Conservation (phyloP, 2,329 filamentous ascomycete genomes). For the Aphanoascus verrucosus region DNA sequence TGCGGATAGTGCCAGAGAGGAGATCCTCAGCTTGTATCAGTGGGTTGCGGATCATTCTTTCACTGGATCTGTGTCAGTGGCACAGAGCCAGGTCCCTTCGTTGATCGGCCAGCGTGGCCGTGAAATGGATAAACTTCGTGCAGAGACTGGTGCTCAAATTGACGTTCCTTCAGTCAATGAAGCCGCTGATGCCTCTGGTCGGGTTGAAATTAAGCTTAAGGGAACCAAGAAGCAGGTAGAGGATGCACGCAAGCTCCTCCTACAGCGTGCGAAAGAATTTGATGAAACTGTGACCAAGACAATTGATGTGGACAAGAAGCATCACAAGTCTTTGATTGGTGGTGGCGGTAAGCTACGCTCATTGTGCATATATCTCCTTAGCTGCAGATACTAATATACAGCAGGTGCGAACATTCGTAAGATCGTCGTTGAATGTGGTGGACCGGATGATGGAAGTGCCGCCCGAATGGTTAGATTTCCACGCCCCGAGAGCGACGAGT, state of each 20-base stretch:
- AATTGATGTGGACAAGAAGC: conserved; percentile 85
- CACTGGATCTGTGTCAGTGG: conserved; percentile 67
- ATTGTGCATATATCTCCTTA: not conserved
- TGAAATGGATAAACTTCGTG: conserved; percentile 81
- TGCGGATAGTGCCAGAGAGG: conserved; percentile 81
- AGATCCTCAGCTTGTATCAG: conserved; percentile 78
- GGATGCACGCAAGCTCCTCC: conserved; percentile 79
- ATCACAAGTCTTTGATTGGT: conserved; percentile 84
- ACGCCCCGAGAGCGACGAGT: conserved; percentile 71
- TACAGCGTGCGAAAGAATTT: conserved; percentile 76
- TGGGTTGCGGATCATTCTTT: conserved; percentile 83
- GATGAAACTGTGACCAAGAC: conserved; percentile 79
- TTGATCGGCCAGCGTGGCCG: conserved; percentile 84
- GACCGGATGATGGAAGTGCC: conserved; percentile 73
- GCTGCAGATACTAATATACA: conserved; percentile 30
- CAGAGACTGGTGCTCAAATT: conserved; percentile 75
- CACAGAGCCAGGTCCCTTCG: conserved; percentile 85
- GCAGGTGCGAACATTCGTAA: conserved; percentile 74
- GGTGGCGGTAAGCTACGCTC: conserved; percentile 58
- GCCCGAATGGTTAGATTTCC: conserved; percentile 92
- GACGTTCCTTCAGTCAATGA: conserved; percentile 79
- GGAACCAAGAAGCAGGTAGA: conserved; percentile 85
- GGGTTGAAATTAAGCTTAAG: conserved; percentile 81
- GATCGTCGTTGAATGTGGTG: conserved; percentile 78
- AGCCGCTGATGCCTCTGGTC: conserved; percentile 50